Conservation (phyloP, 1,284 basidiomycete genomes). For the Neonothopanus nambi region DNA sequence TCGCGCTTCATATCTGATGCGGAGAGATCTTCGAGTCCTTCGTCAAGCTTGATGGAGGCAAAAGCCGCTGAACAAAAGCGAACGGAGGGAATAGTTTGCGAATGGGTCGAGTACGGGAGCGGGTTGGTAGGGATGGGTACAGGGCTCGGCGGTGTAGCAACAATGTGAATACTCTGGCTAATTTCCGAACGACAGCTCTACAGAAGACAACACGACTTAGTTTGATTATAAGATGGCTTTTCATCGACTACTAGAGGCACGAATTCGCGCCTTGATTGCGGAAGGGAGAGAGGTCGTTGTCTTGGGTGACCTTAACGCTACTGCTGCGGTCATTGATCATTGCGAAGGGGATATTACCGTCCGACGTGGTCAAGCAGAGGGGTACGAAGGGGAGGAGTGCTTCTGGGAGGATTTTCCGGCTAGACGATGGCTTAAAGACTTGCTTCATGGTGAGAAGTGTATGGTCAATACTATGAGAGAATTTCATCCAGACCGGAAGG, state of each 20-base stretch:
- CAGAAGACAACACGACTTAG: conserved; percentile 65
- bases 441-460: conserved; percentile 67
- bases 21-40: too few species aligned
- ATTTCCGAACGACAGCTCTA: conserved; percentile 84
- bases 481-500: too few species aligned
- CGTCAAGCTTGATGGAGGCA: neutral
- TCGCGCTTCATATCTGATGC: too few species aligned
- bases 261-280: conserved; percentile 66
- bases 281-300: conserved; percentile 82
- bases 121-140: conserved; percentile 47
- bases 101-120: conserved; percentile 70
- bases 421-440: conserved; percentile 80
- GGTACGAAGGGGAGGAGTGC: conserved; percentile 40
- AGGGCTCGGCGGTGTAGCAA: too few species aligned
- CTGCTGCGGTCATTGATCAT: conserved; percentile 85
- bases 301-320: conserved; percentile 89
- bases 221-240: conserved; percentile 91
- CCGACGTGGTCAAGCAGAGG: too few species aligned
- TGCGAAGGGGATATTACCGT: conserved; percentile 77
- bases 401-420: too few species aligned
- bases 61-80: neutral
- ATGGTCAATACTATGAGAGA: conserved; percentile 83
- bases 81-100: conserved; percentile 60
- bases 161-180: too few species aligned
- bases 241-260: conserved; percentile 73